These are phyloP conservation scores for Fusarium sp. DNA, from an alignment of 2,329 filamentous ascomycete species.

Conservation along the genomic window DNA sequence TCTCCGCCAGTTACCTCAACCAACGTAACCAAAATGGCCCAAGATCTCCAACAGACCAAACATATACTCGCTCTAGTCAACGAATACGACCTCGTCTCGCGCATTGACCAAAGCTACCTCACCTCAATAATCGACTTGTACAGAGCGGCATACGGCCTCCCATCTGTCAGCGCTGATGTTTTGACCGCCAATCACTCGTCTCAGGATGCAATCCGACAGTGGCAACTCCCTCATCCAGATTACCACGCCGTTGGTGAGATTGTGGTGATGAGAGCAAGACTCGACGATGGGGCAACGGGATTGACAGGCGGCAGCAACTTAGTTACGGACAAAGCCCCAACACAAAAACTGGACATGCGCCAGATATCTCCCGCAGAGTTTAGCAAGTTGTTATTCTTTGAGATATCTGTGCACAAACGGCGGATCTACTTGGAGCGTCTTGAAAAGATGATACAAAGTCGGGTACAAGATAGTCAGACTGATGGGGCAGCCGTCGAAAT, in stretches of 20 bases:
- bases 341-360: slow-evolving; percentile 2
- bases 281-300: neutral
- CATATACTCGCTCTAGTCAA: slow-evolving; percentile 38
- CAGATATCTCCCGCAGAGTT: slow-evolving; percentile 13
- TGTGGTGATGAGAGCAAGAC: neutral
- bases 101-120: slow-evolving; percentile 39
- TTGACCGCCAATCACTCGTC: accelerated
- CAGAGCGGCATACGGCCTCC: slow-evolving; percentile 26
- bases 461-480: too few relatives aligned
- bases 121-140: slow-evolving; percentile 42
- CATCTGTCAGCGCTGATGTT: neutral
- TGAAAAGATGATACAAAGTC: slow-evolving; percentile 7
- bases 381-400: slow-evolving; percentile 37
- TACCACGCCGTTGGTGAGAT: slow-evolving; percentile 4
- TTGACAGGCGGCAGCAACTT: neutral
- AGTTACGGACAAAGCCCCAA: neutral
- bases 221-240: neutral
- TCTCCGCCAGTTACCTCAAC: slow-evolving; percentile 38
- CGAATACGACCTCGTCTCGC: slow-evolving; percentile 44
- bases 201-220: accelerated
- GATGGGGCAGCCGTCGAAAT: too few relatives aligned
- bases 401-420: slow-evolving; percentile 41
- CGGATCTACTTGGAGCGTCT: slow-evolving; percentile 37
- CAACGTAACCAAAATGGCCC: slow-evolving; percentile 18
- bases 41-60: slow-evolving; percentile 4